A percentile compares a stretch with the other conserved stretches of the same genome.
Conservation (phyloP, 2,329 filamentous ascomycete genomes). For the Mycosphaerelloides madeirae region DNA sequence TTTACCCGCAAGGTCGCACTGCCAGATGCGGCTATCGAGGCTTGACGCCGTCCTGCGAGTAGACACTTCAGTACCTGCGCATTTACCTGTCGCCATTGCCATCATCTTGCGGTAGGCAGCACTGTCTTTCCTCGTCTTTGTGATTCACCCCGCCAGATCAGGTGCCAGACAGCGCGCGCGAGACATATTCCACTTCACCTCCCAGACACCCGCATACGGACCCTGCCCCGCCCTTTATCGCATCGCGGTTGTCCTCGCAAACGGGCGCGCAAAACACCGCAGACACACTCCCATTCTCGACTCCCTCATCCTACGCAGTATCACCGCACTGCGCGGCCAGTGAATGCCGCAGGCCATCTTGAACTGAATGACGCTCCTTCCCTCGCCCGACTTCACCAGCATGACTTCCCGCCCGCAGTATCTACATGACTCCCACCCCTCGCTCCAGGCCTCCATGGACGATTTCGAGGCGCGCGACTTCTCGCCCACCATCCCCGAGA, state of each 20-base stretch:
- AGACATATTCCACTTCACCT: not conserved
- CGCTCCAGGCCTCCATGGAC: conserved; percentile 56
- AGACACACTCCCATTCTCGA: no score
- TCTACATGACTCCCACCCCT: conserved; percentile 46
- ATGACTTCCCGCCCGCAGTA: conserved; percentile 21
- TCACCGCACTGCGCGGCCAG: conserved; percentile 2
- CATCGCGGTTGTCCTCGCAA: no score
- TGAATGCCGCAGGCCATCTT: conserved; percentile 6
- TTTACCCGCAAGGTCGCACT: not conserved
- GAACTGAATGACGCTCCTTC: conserved; percentile 14
- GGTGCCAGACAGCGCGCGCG: conserved; percentile 1
- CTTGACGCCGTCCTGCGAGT: not conserved
- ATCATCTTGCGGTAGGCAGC: conserved; percentile 2
- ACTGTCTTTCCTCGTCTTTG: not conserved
- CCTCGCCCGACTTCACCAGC: conserved; percentile 3
- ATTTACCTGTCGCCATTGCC: not conserved
- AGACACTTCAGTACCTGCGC: conserved; percentile 4
- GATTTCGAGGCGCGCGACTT: conserved; percentile 56
- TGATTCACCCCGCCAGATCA: not conserved
- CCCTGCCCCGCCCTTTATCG: no score
- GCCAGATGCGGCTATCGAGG: conserved; percentile 1
- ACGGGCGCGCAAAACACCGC: no score
- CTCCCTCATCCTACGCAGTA: no score
- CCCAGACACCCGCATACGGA: no score
- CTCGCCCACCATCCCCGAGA: conserved; percentile 50